These are phyloP conservation scores for Labyrinthula sp. DNA, from an alignment of 352 stramenopile genomes.

Conservation along the genomic window DNA sequence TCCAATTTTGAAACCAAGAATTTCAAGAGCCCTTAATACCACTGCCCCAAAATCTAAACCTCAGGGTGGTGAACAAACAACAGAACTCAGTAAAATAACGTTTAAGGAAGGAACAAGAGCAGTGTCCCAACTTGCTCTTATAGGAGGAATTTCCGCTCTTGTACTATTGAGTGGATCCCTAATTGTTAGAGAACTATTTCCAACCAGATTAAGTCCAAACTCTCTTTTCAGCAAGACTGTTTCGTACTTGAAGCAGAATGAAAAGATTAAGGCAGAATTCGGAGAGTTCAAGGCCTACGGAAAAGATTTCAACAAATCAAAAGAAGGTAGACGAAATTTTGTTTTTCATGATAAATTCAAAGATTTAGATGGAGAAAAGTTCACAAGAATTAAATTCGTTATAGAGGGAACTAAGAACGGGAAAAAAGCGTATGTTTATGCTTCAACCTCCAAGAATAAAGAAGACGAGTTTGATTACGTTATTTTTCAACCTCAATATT, in stretches of 20 bases:
- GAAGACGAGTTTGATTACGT: slow-evolving; percentile 32
- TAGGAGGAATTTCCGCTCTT: slow-evolving; percentile 20
- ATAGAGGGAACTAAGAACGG: slow-evolving; percentile 28
- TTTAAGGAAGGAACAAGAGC: no score
- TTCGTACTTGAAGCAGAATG: slow-evolving; percentile 24
- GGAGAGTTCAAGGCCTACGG: slow-evolving; percentile 31
- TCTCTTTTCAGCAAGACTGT: slow-evolving; percentile 30
- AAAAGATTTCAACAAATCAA: slow-evolving; percentile 25
- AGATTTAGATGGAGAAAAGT: slow-evolving; percentile 31
- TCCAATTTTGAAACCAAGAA: no score
- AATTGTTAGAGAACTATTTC: slow-evolving; percentile 30
- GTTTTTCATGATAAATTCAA: slow-evolving; percentile 31
- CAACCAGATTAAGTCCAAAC: slow-evolving; percentile 26
- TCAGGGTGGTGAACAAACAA: no score
- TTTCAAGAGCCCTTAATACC: no score
- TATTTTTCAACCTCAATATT: slow-evolving; percentile 27
- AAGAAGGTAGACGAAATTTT: slow-evolving; percentile 31
- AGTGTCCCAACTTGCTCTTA: no score
- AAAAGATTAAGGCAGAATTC: slow-evolving; percentile 28
- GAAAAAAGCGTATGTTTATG: slow-evolving; percentile 33
- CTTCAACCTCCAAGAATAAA: slow-evolving; percentile 29
- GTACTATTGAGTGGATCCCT: slow-evolving; percentile 26
- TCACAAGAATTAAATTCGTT: slow-evolving; percentile 34
- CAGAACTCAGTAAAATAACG: no score
- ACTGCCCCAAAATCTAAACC: no score